phyloP scores from a whole-genome alignment of 2,329 filamentous ascomycete species.

The Ceratocystiopsis brevicomis region DNA sequence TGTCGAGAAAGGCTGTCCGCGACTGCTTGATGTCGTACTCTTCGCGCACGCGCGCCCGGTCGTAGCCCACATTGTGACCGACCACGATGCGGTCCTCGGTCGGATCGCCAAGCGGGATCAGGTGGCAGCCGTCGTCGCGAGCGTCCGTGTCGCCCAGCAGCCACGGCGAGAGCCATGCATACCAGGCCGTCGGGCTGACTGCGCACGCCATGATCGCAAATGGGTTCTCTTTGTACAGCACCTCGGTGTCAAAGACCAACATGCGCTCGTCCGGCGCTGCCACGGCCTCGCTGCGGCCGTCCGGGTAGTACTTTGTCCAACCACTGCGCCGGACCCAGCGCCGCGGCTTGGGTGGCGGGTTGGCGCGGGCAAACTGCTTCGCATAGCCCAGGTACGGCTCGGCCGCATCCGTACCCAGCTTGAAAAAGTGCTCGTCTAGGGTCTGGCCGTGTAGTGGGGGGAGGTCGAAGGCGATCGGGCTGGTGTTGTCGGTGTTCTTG shows the following conservation, averaged over 20 bases:
- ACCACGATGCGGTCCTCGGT: slow-evolving; percentile 57
- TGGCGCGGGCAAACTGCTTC: slow-evolving; percentile 49
- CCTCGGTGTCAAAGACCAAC: slow-evolving; percentile 89
- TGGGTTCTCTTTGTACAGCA: slow-evolving; percentile 82
- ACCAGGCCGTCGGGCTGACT: slow-evolving; percentile 78
- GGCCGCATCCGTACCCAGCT: slow-evolving; percentile 66
- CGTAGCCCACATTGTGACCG: slow-evolving; percentile 91
- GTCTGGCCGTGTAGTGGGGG: slow-evolving; percentile 61
- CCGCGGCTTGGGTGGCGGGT: slow-evolving; percentile 39
- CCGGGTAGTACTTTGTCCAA: slow-evolving; percentile 79
- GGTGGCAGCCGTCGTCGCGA: slow-evolving; percentile 43
- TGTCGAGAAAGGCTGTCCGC: slow-evolving; percentile 77
- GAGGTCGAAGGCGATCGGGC: slow-evolving; percentile 71
- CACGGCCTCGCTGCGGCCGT: slow-evolving; percentile 52
- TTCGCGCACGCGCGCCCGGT: slow-evolving; percentile 70
- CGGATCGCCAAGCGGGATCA: slow-evolving; percentile 74
- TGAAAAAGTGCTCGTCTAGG: slow-evolving; percentile 87
- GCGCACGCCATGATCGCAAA: slow-evolving; percentile 97
- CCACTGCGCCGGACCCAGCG: slow-evolving; percentile 67
- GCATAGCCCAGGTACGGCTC: slow-evolving; percentile 66
- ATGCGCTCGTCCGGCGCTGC: slow-evolving; percentile 62
- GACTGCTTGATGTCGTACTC: slow-evolving; percentile 77
- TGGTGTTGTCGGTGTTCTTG: slow-evolving; percentile 63
- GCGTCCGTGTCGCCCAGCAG: slow-evolving; percentile 57
- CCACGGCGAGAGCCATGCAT: slow-evolving; percentile 95